Evolutionary conservation across 768 basidiomycete genomes (phyloP).

Genomic region (Tricholoma saponaceum): DNA sequence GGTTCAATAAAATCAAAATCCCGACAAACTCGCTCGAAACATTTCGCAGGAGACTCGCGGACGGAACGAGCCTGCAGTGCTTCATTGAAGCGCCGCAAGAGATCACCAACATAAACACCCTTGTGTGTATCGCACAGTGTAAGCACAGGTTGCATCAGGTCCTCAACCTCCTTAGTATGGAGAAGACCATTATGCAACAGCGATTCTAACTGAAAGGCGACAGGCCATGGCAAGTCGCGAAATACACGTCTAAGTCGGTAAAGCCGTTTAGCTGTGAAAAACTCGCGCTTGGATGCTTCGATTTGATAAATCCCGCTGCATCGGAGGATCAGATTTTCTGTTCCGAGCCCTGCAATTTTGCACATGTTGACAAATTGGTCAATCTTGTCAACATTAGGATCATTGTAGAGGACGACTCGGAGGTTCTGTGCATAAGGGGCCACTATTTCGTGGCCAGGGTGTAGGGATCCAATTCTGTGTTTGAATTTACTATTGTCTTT

Average conservation of each 20-base stretch:
- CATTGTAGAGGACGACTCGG: slow-evolving; percentile 54
- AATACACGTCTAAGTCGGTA: slow-evolving; percentile 41
- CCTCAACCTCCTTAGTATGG: slow-evolving; percentile 52
- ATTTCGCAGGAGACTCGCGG: slow-evolving; percentile 36
- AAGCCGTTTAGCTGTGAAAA: slow-evolving; percentile 49
- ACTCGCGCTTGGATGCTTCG: slow-evolving; percentile 43
- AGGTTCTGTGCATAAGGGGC: slow-evolving; percentile 73
- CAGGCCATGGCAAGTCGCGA: slow-evolving; percentile 49
- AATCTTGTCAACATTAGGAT: slow-evolving; percentile 41
- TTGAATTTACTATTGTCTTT: slow-evolving; percentile 44
- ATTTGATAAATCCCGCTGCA: slow-evolving; percentile 34
- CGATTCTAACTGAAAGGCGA: slow-evolving; percentile 76
- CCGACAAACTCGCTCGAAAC: slow-evolving; percentile 35
- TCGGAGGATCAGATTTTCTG: slow-evolving; percentile 25
- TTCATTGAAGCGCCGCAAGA: slow-evolving; percentile 55
- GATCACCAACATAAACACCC: slow-evolving; percentile 32
- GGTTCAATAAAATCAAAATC: slow-evolving; percentile 21
- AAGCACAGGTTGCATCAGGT: slow-evolving; percentile 41
- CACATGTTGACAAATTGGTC: slow-evolving; percentile 53
- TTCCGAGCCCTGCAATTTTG: slow-evolving; percentile 37
- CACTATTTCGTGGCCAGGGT: slow-evolving; percentile 53
- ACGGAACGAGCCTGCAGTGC: slow-evolving; percentile 38
- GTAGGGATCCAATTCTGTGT: slow-evolving; percentile 53
- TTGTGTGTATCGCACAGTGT: slow-evolving; percentile 31
- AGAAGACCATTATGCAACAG: slow-evolving; percentile 61